Conservation (phyloP, 2,329 filamentous ascomycete species). For the Neocatenulostroma microsporum region DNA sequence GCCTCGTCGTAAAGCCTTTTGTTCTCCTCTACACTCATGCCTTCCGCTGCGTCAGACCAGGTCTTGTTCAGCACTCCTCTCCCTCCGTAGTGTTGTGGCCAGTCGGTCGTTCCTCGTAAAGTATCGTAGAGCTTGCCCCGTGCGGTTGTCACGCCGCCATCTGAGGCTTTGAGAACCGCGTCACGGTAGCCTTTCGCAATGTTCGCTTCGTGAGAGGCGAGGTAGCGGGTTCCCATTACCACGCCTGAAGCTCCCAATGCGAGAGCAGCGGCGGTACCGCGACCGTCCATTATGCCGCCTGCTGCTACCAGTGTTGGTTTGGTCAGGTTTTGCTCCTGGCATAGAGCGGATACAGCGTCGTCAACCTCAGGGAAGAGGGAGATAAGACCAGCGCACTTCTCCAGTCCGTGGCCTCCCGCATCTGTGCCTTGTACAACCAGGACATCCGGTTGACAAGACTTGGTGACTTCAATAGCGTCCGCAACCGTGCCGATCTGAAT, state of each 20-base stretch:
- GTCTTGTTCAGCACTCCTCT: conserved; percentile 52
- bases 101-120: conserved; percentile 50
- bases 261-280: conserved; percentile 50
- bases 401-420: conserved; percentile 57
- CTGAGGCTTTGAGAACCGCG: conserved; percentile 39
- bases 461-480: conserved; percentile 45
- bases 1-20: conserved; percentile 42
- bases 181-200: conserved; percentile 42
- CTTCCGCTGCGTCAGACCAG: conserved; percentile 34
- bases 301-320: conserved; percentile 45
- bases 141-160: conserved; percentile 47
- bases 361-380: conserved; percentile 52
- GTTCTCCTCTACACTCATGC: conserved; percentile 38
- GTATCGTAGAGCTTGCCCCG: conserved; percentile 46
- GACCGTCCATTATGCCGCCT: conserved; percentile 52
- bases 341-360: conserved; percentile 35
- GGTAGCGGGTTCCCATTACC: conserved; percentile 57
- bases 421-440: conserved; percentile 57
- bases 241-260: conserved; percentile 47
- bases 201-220: conserved; percentile 45
- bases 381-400: conserved; percentile 47
- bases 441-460: conserved; percentile 47
- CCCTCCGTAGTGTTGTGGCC: conserved; percentile 52
- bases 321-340: conserved; percentile 7
- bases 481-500: conserved; percentile 55